These are phyloP conservation scores for Whalleya microplaca DNA, from an alignment of 2,329 filamentous ascomycete genomes.

Conservation along the genomic window DNA sequence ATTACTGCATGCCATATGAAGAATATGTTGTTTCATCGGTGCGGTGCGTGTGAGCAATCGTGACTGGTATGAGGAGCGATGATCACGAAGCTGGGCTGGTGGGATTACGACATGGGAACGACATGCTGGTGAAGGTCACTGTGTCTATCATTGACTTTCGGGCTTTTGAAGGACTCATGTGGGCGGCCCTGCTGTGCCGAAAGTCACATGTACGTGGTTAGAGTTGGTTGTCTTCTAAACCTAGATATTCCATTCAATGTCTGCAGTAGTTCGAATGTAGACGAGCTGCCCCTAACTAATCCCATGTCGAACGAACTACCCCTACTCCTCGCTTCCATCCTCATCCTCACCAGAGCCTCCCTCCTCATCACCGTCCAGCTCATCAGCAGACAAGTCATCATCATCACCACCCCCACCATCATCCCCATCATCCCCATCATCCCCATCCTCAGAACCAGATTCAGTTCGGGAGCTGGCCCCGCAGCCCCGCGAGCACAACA, in stretches of 20 bases:
- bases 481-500: conserved; percentile 32
- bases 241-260: neutral
- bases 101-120: too few species aligned
- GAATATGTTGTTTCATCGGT: neutral
- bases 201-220: neutral
- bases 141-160: neutral
- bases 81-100: neutral
- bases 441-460: conserved; percentile 3
- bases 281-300: neutral
- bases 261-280: neutral
- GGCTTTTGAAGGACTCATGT: neutral
- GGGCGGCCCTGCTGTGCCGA: neutral
- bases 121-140: neutral
- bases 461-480: conserved; percentile 28
- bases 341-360: conserved; percentile 13
- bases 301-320: neutral
- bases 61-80: neutral
- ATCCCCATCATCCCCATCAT: conserved; percentile 2
- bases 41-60: too few species aligned
- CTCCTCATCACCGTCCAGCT: neutral
- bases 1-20: neutral
- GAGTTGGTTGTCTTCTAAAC: neutral
- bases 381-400: neutral
- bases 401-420: conserved; percentile 4
- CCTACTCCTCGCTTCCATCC: neutral